A percentile compares a stretch with the other conserved stretches of the same genome.
Evolutionary conservation across 2,329 filamentous ascomycete species (phyloP).

Genomic region (Coniochaeta hoffmannii): DNA sequence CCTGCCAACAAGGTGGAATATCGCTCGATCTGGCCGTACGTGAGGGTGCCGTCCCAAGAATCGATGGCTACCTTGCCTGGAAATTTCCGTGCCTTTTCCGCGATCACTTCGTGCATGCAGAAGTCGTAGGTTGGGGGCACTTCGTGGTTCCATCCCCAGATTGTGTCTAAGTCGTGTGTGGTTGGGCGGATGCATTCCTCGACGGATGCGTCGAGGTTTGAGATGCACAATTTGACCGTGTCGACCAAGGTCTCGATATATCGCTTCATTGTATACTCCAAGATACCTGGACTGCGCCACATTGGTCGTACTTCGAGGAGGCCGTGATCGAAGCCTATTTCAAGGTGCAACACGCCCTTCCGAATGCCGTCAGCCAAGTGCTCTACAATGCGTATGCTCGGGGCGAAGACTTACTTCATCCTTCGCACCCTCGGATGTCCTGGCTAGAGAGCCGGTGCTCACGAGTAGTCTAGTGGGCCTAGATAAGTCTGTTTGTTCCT

Average conservation of each 20-base stretch:
- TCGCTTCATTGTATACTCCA: constrained; percentile 32
- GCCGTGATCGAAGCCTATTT: constrained; percentile 18
- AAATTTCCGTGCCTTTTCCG: constrained; percentile 25
- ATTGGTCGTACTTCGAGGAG: constrained; percentile 27
- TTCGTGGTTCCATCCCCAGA: constrained; percentile 30
- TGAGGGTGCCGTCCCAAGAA: constrained; percentile 43
- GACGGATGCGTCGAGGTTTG: constrained; percentile 20
- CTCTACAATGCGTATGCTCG: neutral
- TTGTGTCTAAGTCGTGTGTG: constrained; percentile 31
- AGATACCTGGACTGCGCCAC: constrained; percentile 32
- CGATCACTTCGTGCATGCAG: constrained; percentile 40
- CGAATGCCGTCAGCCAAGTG: neutral
- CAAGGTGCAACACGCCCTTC: constrained; percentile 24
- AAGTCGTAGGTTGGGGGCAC: constrained; percentile 30
- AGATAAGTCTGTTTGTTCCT: neutral
- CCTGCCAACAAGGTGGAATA: constrained; percentile 31
- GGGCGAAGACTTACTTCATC: constrained; percentile 15
- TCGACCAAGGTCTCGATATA: constrained; percentile 35
- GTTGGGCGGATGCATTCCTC: constrained; percentile 23
- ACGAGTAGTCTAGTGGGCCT: constrained; percentile 7
- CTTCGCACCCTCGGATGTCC: constrained; percentile 7
- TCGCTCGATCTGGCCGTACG: constrained; percentile 35
- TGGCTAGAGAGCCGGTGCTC: constrained; percentile 11
- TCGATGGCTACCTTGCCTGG: constrained; percentile 34
- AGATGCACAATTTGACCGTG: constrained; percentile 25